A percentile compares a stretch with the other conserved stretches of the same genome.
phyloP scores from a whole-genome alignment of 495 filamentous ascomycete species.

The Chlorociboria aeruginascens region DNA sequence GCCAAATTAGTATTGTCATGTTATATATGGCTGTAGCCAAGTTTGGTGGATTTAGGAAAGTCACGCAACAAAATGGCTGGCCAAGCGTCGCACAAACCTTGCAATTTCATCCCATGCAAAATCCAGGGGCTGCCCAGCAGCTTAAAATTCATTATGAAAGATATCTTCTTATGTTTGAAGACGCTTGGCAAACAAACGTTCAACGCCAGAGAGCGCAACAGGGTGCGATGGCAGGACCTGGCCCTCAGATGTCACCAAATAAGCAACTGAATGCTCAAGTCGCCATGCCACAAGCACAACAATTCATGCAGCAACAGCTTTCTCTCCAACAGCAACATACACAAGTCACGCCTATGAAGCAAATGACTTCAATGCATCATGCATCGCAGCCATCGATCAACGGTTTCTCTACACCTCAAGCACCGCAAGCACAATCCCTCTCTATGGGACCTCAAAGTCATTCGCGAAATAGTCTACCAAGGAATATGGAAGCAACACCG shows the following conservation, averaged over 20 bases:
- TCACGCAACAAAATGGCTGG: slow-evolving; percentile 60
- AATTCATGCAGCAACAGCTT: slow-evolving; percentile 28
- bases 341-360: slow-evolving; percentile 36
- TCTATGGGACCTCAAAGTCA: slow-evolving; percentile 16
- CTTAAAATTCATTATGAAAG: slow-evolving; percentile 60
- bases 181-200: slow-evolving; percentile 49
- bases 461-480: slow-evolving; percentile 16
- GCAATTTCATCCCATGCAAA: slow-evolving; percentile 52
- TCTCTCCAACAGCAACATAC: slow-evolving; percentile 25
- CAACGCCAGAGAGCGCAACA: slow-evolving; percentile 45
- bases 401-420: slow-evolving; percentile 37
- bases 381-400: slow-evolving; percentile 35
- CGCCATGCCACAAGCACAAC: slow-evolving; percentile 24
- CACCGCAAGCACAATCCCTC: slow-evolving; percentile 17
- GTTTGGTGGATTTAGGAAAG: slow-evolving; percentile 65
- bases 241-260: slow-evolving; percentile 28
- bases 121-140: slow-evolving; percentile 52
- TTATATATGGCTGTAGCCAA: slow-evolving; percentile 67
- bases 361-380: slow-evolving; percentile 30
- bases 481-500: slow-evolving; percentile 16
- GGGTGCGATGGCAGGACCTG: slow-evolving; percentile 20
- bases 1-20: slow-evolving; percentile 55
- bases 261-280: slow-evolving; percentile 36
- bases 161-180: slow-evolving; percentile 64
- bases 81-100: slow-evolving; percentile 53